phyloP scores from a whole-genome alignment of 345 rosid genomes.

The Turritis glabra region DNA sequence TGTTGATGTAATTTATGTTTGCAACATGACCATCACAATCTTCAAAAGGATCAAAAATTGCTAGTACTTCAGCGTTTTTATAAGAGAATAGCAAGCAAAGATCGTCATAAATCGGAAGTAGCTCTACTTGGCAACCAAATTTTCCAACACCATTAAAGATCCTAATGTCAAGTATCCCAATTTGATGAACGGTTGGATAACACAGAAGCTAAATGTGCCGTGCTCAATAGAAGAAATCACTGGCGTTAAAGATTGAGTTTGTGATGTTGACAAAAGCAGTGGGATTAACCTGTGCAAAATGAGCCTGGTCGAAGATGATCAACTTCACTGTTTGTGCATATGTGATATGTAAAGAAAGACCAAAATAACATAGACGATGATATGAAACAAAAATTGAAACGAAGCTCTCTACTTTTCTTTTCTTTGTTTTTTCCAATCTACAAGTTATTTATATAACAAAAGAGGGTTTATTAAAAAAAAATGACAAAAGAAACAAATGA shows the following conservation, averaged over 20 bases:
- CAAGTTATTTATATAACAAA: slow-evolving; percentile 27
- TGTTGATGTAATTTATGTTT: neutral
- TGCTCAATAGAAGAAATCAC: slow-evolving; percentile 44
- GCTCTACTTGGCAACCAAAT: neutral
- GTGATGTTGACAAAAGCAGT: slow-evolving; percentile 58
- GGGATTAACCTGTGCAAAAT: slow-evolving; percentile 61
- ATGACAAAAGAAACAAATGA: neutral
- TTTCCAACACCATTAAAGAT: neutral
- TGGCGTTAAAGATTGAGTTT: no score
- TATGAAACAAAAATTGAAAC: neutral
- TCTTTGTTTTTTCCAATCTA: neutral
- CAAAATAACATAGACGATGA: neutral
- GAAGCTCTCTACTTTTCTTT: neutral
- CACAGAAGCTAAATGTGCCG: slow-evolving; percentile 45
- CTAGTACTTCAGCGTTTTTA: neutral
- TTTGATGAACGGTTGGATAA: neutral
- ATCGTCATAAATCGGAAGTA: neutral
- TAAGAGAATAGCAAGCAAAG: no score
- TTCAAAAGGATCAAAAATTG: neutral
- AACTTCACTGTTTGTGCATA: neutral
- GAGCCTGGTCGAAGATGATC: slow-evolving; percentile 47
- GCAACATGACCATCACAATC: neutral
- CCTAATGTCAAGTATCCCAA: neutral
- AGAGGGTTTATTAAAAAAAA: slow-evolving; percentile 13
- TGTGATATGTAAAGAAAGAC: neutral